Evolutionary conservation across 208 protist species (phyloP), one percentile per base, ranked within the genome.

Genomic region (Tetramitus jugosus): DNA sequence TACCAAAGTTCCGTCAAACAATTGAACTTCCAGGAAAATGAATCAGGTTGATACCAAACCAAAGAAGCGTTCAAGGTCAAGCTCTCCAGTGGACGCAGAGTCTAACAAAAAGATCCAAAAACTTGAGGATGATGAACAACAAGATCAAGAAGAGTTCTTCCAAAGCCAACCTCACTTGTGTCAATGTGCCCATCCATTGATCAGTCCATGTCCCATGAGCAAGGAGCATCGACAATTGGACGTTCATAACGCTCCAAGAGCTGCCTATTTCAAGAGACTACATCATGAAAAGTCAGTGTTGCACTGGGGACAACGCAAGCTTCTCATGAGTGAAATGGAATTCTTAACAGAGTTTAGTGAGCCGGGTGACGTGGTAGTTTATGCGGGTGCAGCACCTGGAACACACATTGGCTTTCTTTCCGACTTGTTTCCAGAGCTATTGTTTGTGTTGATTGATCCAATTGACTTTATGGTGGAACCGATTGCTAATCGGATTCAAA

Each of bases 301-400:
- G 29, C 95, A 98, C 83, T 98, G 95, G 93, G 95, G 95, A 2
- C 94, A 98, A 87, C 87, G 95, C 10, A 97, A 98, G 83, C 84
- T 97, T 0, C 82, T 98, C 10, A 79, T 98, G 17, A 96, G 92
- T 4, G 94, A 97, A 81, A 92, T 98, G 52, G 93, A 97, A 84
- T 88, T 98, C 49, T 85, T 98, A 10, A 87, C 85, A 43, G 71
- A 90, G 39, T 93, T 94, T 86, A 84, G 84, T 45, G 78, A 79
- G 43, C 20, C 60, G 29, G 29, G 37, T 6, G 68, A 17, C 1
- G 37, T n/a, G 75, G 94, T 96, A 80, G 88, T 97, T 13, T 97
- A 97, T 81, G 93, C 91, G 0, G 95, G 95, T 17, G 90, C 93
- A 6, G 95, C 94, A 14, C 95, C 95, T 1, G 95, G 95, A 29